Percentiles rank a stretch among this genome's conserved stretches.
Conservation (phyloP, 2,329 filamentous ascomycete genomes). For the Cytospora schulzeri region DNA sequence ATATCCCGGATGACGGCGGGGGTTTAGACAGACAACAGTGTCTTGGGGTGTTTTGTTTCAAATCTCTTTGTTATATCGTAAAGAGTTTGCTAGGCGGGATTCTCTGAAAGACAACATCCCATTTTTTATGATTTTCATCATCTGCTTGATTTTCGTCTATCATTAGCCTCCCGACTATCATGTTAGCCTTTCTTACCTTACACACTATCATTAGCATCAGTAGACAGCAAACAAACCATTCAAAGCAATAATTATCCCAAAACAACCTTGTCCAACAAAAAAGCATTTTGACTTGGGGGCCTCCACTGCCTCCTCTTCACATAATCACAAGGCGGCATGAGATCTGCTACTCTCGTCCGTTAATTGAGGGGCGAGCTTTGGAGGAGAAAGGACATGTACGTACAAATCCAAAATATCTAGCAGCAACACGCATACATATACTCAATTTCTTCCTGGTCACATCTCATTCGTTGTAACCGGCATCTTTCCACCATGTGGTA, state of each 20-base stretch:
- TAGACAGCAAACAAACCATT: not conserved
- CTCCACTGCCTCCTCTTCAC: no score
- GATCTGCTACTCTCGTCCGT: not conserved
- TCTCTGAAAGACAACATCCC: not conserved
- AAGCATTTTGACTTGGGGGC: not conserved
- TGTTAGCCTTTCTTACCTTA: not conserved
- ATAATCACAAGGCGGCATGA: no score
- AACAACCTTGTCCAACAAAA: not conserved
- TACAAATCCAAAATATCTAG: not conserved
- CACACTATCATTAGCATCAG: not conserved
- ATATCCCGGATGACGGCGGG: no score
- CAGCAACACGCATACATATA: not conserved
- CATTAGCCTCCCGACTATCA: slow-evolving; percentile 1
- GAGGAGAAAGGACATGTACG: not conserved
- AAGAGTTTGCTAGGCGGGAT: not conserved
- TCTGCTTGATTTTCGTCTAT: not conserved
- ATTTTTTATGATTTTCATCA: not conserved
- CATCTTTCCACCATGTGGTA: not conserved
- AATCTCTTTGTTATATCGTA: not conserved
- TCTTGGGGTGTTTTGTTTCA: no score
- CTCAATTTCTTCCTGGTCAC: not conserved
- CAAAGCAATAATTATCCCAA: not conserved
- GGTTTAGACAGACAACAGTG: not conserved
- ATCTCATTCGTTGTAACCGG: not conserved
- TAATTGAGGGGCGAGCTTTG: not conserved